Percentiles rank a stretch among this genome's conserved stretches.
phyloP scores from a whole-genome alignment of 2,329 filamentous ascomycete genomes.

The Neonectria neomacrospora region DNA sequence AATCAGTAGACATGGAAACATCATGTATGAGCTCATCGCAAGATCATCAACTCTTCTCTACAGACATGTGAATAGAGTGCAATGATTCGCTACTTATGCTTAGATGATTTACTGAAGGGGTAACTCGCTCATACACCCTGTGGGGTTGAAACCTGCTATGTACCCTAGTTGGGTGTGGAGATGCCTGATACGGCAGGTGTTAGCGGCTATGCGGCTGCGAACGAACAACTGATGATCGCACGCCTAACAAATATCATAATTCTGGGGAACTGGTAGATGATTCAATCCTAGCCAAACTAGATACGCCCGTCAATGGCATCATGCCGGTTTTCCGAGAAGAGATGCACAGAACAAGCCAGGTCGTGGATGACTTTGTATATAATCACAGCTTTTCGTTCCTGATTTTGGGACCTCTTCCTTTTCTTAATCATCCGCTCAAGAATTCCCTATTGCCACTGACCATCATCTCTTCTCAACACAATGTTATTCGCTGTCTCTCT shows the following conservation, averaged over 20 bases:
- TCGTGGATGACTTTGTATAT: not conserved
- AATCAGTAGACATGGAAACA: not conserved
- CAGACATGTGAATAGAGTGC: not conserved
- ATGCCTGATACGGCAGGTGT: constrained; percentile 2
- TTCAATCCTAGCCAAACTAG: not conserved
- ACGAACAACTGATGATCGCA: not conserved
- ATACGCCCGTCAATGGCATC: not conserved
- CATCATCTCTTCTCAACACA: not conserved
- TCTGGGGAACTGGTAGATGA: not conserved
- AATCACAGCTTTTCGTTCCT: not conserved
- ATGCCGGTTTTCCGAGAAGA: not conserved
- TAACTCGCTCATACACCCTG: not conserved
- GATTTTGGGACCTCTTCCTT: not conserved
- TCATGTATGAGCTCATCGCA: constrained; percentile 4
- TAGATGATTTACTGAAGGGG: not conserved
- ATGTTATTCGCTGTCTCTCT: constrained; percentile 8
- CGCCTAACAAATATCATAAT: not conserved
- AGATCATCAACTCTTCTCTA: not conserved
- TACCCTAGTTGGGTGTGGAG: not conserved
- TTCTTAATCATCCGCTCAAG: not conserved
- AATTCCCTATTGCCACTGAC: not conserved
- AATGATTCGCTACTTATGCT: not conserved
- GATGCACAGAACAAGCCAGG: not conserved
- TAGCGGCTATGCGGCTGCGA: constrained; percentile 3
- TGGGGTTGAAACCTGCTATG: not conserved